These are phyloP conservation scores for Mycena kentingensis DNA, from an alignment of 768 basidiomycete species.

Conservation along the genomic window DNA sequence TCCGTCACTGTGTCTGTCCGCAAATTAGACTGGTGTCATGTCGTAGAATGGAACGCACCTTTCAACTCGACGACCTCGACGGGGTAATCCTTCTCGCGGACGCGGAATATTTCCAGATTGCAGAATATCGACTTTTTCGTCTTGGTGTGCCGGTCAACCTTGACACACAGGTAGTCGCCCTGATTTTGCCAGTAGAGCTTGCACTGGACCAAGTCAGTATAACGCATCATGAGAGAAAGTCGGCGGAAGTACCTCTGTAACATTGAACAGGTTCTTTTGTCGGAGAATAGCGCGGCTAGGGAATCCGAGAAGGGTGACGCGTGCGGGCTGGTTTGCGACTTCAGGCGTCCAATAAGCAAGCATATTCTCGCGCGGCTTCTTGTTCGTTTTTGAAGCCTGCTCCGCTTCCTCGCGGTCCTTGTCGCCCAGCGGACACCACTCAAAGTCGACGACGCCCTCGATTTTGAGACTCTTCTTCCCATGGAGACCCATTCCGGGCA, in stretches of 20 bases:
- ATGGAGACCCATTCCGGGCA: constrained; percentile 90
- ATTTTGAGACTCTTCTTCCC: constrained; percentile 98
- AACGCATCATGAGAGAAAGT: constrained; percentile 4
- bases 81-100: constrained; percentile 96
- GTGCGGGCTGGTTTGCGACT: constrained; percentile 92
- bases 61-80: constrained; percentile 98
- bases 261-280: constrained; percentile 97
- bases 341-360: constrained; percentile 98
- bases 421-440: constrained; percentile 95
- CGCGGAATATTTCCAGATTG: constrained; percentile 96
- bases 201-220: constrained; percentile 56
- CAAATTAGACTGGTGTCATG: constrained; percentile 7
- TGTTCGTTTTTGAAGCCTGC: constrained; percentile 52
- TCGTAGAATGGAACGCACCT: constrained; percentile 47
- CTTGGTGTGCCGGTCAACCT: constrained; percentile 98
- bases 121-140: constrained; percentile 98
- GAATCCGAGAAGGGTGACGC: constrained; percentile 90
- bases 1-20: constrained; percentile 84
- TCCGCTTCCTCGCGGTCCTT: constrained; percentile 78
- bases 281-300: constrained; percentile 82
- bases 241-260: constrained; percentile 76
- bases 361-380: constrained; percentile 86
- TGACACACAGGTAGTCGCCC: constrained; percentile 97
- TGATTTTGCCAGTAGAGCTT: constrained; percentile 98
- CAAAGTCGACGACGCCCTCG: constrained; percentile 96